phyloP scores from a whole-genome alignment of 345 rosid genomes.

The Geranium rotundifolium region DNA sequence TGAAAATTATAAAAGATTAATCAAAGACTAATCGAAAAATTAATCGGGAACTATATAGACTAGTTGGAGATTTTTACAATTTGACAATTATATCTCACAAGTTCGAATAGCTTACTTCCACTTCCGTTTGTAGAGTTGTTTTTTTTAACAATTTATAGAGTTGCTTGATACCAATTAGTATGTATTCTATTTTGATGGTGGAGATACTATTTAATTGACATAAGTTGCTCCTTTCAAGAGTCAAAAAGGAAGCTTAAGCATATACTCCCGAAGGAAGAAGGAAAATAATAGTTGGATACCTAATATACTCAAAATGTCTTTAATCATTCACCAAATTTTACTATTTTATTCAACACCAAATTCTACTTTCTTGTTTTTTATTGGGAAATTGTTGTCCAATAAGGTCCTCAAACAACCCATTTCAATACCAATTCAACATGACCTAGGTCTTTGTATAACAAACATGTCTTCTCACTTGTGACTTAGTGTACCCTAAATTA shows the following conservation, averaged over 20 bases:
- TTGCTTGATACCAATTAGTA: too few relatives aligned
- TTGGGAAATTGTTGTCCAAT: not conserved
- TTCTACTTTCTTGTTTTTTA: not conserved
- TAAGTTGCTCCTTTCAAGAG: constrained; percentile 6
- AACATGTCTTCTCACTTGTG: not conserved
- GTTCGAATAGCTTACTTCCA: too few relatives aligned
- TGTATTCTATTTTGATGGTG: not conserved
- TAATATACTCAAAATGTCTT: constrained; percentile 5
- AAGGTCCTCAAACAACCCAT: too few relatives aligned
- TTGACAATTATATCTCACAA: too few relatives aligned
- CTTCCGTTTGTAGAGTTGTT: too few relatives aligned
- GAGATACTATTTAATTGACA: not conserved
- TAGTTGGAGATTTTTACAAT: too few relatives aligned
- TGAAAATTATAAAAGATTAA: too few relatives aligned
- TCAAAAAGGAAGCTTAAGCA: constrained; percentile 18
- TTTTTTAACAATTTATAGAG: too few relatives aligned
- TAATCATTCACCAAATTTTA: not conserved
- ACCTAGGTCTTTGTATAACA: not conserved
- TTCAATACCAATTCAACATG: not conserved
- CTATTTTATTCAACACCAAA: not conserved
- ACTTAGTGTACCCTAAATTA: not conserved
- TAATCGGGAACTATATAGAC: too few relatives aligned
- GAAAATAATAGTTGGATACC: constrained; percentile 1
- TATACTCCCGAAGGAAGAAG: constrained; percentile 6
- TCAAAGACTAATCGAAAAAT: too few relatives aligned